phyloP scores from a whole-genome alignment of 768 basidiomycete species.

The Galerina marginata region DNA sequence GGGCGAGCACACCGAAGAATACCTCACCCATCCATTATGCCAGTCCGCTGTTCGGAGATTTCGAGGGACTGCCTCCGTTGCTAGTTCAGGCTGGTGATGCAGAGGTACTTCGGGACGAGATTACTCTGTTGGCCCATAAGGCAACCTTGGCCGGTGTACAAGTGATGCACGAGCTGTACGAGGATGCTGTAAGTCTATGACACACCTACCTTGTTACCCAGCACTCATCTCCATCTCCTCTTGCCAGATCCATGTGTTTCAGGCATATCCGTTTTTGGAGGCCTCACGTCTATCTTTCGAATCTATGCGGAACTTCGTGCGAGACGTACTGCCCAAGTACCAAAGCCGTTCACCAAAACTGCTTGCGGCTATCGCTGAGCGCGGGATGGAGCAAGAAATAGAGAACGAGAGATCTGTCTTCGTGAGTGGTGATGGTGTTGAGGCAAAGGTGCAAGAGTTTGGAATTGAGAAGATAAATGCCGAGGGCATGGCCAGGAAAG shows the following conservation, averaged over 20 bases:
- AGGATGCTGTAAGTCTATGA: slow-evolving; percentile 75
- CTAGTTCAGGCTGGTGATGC: slow-evolving; percentile 93
- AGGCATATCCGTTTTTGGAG: slow-evolving; percentile 81
- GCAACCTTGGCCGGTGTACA: slow-evolving; percentile 85
- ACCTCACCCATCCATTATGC: slow-evolving; percentile 97
- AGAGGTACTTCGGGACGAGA: slow-evolving; percentile 95
- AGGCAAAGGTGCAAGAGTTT: slow-evolving; percentile 48
- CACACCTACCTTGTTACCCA: neutral
- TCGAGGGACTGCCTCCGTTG: slow-evolving; percentile 84
- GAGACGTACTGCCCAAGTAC: slow-evolving; percentile 57
- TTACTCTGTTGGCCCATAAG: slow-evolving; percentile 90
- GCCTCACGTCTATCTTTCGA: slow-evolving; percentile 68
- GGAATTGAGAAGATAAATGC: slow-evolving; percentile 16
- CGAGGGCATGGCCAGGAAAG: slow-evolving; percentile 1
- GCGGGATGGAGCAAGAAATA: slow-evolving; percentile 70
- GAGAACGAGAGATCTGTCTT: slow-evolving; percentile 67
- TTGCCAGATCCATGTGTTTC: slow-evolving; percentile 86
- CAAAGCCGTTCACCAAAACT: slow-evolving; percentile 55
- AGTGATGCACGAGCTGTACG: slow-evolving; percentile 87
- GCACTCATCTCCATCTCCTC: neutral
- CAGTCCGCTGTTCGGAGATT: slow-evolving; percentile 92
- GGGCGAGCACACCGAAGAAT: slow-evolving; percentile 77
- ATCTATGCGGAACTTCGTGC: slow-evolving; percentile 74
- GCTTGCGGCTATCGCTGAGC: slow-evolving; percentile 61
- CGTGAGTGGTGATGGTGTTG: slow-evolving; percentile 77